Conservation (phyloP, 2,329 filamentous ascomycete species). For the Dendryphion nanum region DNA sequence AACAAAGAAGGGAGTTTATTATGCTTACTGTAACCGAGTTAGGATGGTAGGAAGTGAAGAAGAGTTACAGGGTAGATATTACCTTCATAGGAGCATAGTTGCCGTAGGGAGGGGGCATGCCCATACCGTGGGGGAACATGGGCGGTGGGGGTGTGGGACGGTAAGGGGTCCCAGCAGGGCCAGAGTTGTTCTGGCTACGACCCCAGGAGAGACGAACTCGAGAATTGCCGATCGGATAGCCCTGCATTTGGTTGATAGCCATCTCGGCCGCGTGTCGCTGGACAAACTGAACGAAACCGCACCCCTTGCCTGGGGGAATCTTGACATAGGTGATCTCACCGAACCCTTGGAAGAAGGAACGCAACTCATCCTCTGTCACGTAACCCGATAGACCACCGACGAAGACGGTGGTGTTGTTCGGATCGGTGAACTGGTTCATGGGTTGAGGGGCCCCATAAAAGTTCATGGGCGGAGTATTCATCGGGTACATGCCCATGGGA, state of each 20-base stretch:
- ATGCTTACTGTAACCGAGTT: slow-evolving; percentile 34
- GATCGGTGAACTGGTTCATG: slow-evolving; percentile 99
- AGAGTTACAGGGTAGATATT: slow-evolving; percentile 11
- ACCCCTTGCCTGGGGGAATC: slow-evolving; percentile 98
- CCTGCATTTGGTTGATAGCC: slow-evolving; percentile 99
- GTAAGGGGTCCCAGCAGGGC: slow-evolving; percentile 92
- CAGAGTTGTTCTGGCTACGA: slow-evolving; percentile 98
- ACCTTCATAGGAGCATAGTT: slow-evolving; percentile 70
- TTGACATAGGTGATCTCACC: slow-evolving; percentile 99
- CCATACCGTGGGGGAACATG: slow-evolving; percentile 69
- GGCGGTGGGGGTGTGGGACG: slow-evolving; percentile 84
- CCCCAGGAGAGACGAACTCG: slow-evolving; percentile 97
- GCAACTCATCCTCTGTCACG: slow-evolving; percentile 98
- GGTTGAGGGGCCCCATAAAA: slow-evolving; percentile 69
- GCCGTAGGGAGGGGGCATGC: slow-evolving; percentile 64
- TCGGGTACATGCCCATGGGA: slow-evolving; percentile 65
- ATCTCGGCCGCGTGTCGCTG: slow-evolving; percentile 98
- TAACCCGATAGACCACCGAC: slow-evolving; percentile 96
- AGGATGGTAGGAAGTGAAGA: slow-evolving; percentile 7
- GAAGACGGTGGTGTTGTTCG: slow-evolving; percentile 99
- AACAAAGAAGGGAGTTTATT: slow-evolving; percentile 25
- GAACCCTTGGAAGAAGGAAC: slow-evolving; percentile 99
- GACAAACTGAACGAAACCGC: slow-evolving; percentile 98
- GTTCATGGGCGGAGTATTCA: slow-evolving; percentile 67
- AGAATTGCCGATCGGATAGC: slow-evolving; percentile 98